phyloP scores from a whole-genome alignment of 1,284 basidiomycete genomes.

The Malassezia furfur region DNA sequence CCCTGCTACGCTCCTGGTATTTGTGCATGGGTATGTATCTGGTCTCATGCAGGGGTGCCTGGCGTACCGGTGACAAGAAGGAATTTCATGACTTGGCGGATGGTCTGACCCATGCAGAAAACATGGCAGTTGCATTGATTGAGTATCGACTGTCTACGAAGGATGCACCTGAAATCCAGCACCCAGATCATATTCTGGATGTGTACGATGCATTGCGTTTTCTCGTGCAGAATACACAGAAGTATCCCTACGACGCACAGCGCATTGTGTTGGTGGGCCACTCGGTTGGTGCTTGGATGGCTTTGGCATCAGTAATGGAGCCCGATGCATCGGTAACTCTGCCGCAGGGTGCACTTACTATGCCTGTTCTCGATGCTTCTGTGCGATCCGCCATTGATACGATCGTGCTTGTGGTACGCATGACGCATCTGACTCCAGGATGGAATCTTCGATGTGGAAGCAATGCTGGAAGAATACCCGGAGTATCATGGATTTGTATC shows the following conservation, averaged over 20 bases:
- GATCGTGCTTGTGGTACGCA: not conserved
- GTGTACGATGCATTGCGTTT: not conserved
- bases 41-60: not conserved
- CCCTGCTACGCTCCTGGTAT: not conserved
- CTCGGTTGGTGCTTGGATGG: constrained; percentile 8
- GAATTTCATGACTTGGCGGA: not conserved
- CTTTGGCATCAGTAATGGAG: not conserved
- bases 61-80: constrained; percentile 1
- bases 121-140: not conserved
- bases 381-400: not conserved
- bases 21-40: constrained; percentile 7
- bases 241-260: not conserved
- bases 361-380: not conserved
- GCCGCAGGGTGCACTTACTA: not conserved
- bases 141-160: not conserved
- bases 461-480: constrained; percentile 2
- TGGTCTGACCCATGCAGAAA: not conserved
- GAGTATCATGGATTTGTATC: not conserved
- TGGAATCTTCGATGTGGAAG: constrained; percentile 1
- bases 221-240: not conserved
- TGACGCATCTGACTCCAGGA: not conserved
- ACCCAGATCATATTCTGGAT: constrained; percentile 1
- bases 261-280: not conserved
- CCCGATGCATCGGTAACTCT: too few species aligned
- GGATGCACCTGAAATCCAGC: not conserved